Conservation (phyloP, 2,329 filamentous ascomycete species). For the Fusarium foetens region DNA sequence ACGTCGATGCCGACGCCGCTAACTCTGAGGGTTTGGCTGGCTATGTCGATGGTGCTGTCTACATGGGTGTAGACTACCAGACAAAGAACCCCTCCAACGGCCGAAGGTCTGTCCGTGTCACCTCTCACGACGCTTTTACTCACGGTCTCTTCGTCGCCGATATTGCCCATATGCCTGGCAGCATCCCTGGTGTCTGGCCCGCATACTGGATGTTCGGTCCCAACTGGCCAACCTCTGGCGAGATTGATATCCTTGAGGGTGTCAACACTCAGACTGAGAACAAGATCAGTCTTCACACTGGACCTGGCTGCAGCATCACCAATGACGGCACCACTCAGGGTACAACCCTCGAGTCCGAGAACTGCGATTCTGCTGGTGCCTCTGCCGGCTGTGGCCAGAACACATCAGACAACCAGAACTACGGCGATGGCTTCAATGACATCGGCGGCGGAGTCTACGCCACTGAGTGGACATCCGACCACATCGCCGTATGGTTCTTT, state of each 20-base stretch:
- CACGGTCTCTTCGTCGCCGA: slow-evolving; percentile 78
- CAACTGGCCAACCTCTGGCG: slow-evolving; percentile 76
- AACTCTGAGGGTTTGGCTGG: slow-evolving; percentile 67
- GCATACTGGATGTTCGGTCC: slow-evolving; percentile 76
- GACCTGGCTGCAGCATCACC: slow-evolving; percentile 66
- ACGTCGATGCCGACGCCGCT: slow-evolving; percentile 69
- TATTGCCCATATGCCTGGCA: slow-evolving; percentile 79
- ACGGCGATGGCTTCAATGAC: slow-evolving; percentile 77
- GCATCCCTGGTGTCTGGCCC: slow-evolving; percentile 78
- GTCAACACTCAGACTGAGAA: slow-evolving; percentile 71
- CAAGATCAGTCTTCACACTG: slow-evolving; percentile 75
- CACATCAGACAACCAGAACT: slow-evolving; percentile 63
- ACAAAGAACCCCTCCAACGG: slow-evolving; percentile 67
- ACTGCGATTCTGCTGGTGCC: slow-evolving; percentile 67
- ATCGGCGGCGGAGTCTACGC: slow-evolving; percentile 76
- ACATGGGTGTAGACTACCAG: slow-evolving; percentile 75
- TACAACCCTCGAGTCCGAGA: slow-evolving; percentile 55
- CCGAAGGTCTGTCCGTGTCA: slow-evolving; percentile 75
- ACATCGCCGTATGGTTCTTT: slow-evolving; percentile 87
- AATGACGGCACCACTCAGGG: slow-evolving; percentile 59
- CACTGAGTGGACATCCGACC: slow-evolving; percentile 77
- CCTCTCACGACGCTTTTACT: slow-evolving; percentile 73
- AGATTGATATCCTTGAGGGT: slow-evolving; percentile 85
- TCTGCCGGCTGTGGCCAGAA: slow-evolving; percentile 69
- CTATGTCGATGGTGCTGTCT: slow-evolving; percentile 65